phyloP scores from a whole-genome alignment of 225 moss, liverwort and hornwort genomes.

The Bryum argenteum region DNA sequence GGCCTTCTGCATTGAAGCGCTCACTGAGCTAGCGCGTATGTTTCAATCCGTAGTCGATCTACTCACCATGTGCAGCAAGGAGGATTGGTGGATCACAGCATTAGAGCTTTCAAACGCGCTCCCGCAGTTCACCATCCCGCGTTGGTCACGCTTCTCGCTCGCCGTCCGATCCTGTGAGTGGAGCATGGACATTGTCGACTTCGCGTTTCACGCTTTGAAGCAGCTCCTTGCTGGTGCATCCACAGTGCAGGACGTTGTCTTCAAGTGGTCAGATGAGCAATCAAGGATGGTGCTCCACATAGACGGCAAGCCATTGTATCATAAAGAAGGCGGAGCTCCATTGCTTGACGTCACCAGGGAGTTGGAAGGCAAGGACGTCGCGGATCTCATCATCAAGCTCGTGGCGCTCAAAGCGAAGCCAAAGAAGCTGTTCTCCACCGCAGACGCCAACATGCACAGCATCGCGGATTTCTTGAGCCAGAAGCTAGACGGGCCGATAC shows the following conservation, averaged over 20 bases:
- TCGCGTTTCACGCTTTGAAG: conserved; percentile 40
- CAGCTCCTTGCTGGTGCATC: conserved; percentile 13
- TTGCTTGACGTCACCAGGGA: not conserved
- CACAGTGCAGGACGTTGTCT: conserved; percentile 24
- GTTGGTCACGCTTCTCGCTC: conserved; percentile 53
- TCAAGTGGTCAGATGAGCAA: conserved; percentile 43
- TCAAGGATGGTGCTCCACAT: conserved; percentile 33
- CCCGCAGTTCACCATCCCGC: conserved; percentile 28
- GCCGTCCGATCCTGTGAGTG: conserved; percentile 45
- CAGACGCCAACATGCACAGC: conserved; percentile 27
- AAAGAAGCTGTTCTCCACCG: not conserved
- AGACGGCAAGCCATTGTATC: conserved; percentile 30
- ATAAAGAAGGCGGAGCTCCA: not conserved
- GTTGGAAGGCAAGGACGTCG: conserved; percentile 39
- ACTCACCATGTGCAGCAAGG: conserved; percentile 33
- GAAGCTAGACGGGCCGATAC: conserved; percentile 53
- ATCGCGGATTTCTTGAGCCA: conserved; percentile 51
- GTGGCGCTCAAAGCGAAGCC: conserved; percentile 35
- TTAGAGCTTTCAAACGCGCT: conserved; percentile 39
- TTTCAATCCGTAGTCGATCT: conserved; percentile 36
- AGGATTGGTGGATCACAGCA: conserved; percentile 45
- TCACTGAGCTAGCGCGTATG: conserved; percentile 35
- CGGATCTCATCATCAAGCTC: conserved; percentile 35
- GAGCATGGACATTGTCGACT: conserved; percentile 50
- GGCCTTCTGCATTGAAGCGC: conserved; percentile 44